Conservation (phyloP, 176 grass and related monocot genomes). For the Avena eriantha region DNA sequence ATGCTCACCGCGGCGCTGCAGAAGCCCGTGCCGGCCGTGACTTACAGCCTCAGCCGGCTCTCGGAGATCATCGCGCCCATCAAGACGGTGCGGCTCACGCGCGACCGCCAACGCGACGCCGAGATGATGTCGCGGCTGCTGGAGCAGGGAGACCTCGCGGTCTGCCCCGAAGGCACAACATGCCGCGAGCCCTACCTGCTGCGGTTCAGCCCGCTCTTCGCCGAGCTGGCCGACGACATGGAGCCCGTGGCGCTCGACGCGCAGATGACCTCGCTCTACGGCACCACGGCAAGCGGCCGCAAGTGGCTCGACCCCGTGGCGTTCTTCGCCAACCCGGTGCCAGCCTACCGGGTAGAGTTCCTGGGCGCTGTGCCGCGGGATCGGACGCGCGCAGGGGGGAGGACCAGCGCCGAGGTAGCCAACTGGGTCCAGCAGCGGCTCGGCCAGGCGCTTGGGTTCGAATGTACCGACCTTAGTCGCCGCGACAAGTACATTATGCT, state of each 20-base stretch:
- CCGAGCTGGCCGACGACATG: slow-evolving; percentile 86
- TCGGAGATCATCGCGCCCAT: slow-evolving; percentile 76
- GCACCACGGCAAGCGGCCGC: slow-evolving; percentile 83
- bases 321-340: slow-evolving; percentile 74
- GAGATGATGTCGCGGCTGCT: slow-evolving; percentile 70
- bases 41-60: slow-evolving; percentile 83
- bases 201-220: slow-evolving; percentile 88
- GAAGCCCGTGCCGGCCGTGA: slow-evolving; percentile 69
- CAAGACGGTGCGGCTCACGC: slow-evolving; percentile 75
- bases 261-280: slow-evolving; percentile 60
- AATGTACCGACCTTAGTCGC: slow-evolving; percentile 71
- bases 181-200: slow-evolving; percentile 93
- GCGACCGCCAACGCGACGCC: slow-evolving; percentile 68
- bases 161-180: slow-evolving; percentile 94
- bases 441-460: slow-evolving; percentile 69
- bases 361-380: slow-evolving; percentile 58
- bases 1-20: slow-evolving; percentile 64
- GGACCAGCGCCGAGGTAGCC: slow-evolving; percentile 64
- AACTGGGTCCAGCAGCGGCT: slow-evolving; percentile 79
- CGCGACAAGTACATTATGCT: slow-evolving; percentile 93
- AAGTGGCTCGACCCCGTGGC: slow-evolving; percentile 85
- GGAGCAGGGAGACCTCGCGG: slow-evolving; percentile 57
- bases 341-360: slow-evolving; percentile 70
- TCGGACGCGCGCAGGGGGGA: slow-evolving; percentile 60
- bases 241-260: slow-evolving; percentile 84